Conservation (phyloP, 2,329 filamentous ascomycete species). For the Aspergillus transmontanensis region DNA sequence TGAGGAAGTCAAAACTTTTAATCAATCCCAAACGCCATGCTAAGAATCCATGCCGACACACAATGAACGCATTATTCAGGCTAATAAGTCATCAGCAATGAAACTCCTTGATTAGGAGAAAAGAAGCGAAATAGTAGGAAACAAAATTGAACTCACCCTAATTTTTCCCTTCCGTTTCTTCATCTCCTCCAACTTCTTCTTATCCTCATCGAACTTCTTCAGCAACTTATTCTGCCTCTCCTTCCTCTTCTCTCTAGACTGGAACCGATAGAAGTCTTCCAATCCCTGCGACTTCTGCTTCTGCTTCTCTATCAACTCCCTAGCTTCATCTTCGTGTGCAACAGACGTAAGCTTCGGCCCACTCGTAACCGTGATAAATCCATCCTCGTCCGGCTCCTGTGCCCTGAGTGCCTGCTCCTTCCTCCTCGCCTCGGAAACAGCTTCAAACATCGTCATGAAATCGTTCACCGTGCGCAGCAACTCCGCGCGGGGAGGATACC, state of each 20-base stretch:
- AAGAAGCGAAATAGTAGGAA: not conserved
- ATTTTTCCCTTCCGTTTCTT: conserved; percentile 67
- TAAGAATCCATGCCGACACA: conserved; percentile 22
- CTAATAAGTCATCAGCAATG: conserved; percentile 23
- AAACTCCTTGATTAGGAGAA: not conserved
- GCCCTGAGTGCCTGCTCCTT: conserved; percentile 64
- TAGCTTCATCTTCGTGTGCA: conserved; percentile 71
- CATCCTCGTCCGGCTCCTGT: conserved; percentile 87
- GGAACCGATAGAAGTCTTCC: conserved; percentile 81
- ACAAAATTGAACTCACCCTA: conserved; percentile 39
- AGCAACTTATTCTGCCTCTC: conserved; percentile 69
- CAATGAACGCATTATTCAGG: conserved; percentile 34
- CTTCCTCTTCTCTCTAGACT: conserved; percentile 78
- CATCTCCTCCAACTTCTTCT: conserved; percentile 70
- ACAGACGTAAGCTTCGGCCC: conserved; percentile 73
- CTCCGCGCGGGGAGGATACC: conserved; percentile 67
- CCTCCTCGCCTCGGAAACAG: conserved; percentile 69
- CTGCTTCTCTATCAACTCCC: conserved; percentile 60
- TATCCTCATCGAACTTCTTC: conserved; percentile 75
- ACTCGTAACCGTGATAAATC: conserved; percentile 87
- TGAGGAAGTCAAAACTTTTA: conserved; percentile 17
- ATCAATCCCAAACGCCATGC: conserved; percentile 33
- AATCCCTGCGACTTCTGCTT: conserved; percentile 66
- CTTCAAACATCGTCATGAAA: conserved; percentile 78
- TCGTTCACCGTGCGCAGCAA: conserved; percentile 78